Percentiles rank a stretch among this genome's conserved stretches.
These are phyloP conservation scores for Trypanosoma melophagium DNA, from an alignment of 208 protist genomes.

Conservation along the genomic window DNA sequence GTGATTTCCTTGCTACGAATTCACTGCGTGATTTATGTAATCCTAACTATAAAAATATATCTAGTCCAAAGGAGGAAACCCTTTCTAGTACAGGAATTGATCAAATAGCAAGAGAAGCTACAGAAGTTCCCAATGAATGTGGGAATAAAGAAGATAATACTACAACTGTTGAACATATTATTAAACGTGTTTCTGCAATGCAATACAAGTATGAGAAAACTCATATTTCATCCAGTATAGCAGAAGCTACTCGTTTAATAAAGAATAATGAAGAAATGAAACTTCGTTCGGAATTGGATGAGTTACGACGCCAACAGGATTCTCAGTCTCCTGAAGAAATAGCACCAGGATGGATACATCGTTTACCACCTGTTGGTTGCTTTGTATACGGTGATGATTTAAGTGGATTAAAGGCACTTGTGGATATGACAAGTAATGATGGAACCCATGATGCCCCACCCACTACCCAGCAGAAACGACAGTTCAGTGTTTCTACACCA, in stretches of 20 bases:
- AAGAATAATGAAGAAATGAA: conserved; percentile 17
- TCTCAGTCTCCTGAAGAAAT: conserved; percentile 37
- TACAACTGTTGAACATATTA: conserved; percentile 4
- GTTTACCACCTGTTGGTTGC: conserved; percentile 68
- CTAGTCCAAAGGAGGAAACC: not conserved
- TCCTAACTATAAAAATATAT: conserved; percentile 11
- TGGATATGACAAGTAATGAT: conserved; percentile 42
- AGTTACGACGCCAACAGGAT: conserved; percentile 18
- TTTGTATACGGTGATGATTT: conserved; percentile 84
- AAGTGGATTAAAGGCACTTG: conserved; percentile 58
- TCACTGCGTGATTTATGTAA: conserved; percentile 20
- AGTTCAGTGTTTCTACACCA: conserved; percentile 6
- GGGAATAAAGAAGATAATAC: not conserved
- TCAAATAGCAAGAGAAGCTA: not conserved
- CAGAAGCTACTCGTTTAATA: conserved; percentile 16
- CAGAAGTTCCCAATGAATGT: not conserved
- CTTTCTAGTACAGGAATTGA: not conserved
- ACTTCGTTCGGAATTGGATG: conserved; percentile 11
- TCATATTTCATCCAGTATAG: conserved; percentile 16
- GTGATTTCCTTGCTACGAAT: conserved; percentile 24
- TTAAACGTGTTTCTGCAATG: conserved; percentile 14
- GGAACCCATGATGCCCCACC: not conserved
- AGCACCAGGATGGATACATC: conserved; percentile 64
- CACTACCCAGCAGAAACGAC: conserved; percentile 15
- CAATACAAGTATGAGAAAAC: conserved; percentile 5